Percentiles rank a stretch among this genome's conserved stretches.
Conservation (phyloP, 495 filamentous ascomycete species). For the Acidiella bohemica region DNA sequence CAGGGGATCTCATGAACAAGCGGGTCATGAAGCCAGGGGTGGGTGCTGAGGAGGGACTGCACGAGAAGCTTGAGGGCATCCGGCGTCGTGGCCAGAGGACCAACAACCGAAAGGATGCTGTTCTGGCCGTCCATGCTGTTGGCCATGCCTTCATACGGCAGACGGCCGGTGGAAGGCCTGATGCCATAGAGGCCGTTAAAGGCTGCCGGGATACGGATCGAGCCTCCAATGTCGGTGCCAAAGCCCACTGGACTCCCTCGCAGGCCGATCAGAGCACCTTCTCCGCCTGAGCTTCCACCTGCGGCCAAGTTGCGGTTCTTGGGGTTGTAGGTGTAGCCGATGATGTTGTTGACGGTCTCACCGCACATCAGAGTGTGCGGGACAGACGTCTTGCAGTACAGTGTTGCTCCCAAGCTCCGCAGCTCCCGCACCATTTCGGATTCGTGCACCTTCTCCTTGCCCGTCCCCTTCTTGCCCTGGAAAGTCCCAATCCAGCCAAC, state of each 20-base stretch:
- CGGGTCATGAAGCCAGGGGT: slow-evolving; percentile 56
- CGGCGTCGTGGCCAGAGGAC: slow-evolving; percentile 40
- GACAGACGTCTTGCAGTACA: slow-evolving; percentile 54
- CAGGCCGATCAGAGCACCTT: slow-evolving; percentile 29
- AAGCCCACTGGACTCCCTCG: slow-evolving; percentile 27
- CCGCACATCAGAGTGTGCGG: slow-evolving; percentile 46
- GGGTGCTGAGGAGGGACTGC: slow-evolving; percentile 38
- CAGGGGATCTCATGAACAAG: slow-evolving; percentile 48
- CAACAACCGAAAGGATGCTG: slow-evolving; percentile 43
- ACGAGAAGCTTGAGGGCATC: slow-evolving; percentile 40
- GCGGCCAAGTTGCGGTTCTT: slow-evolving; percentile 26
- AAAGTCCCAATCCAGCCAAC: slow-evolving; percentile 32
- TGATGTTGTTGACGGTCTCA: slow-evolving; percentile 43
- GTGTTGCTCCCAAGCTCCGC: slow-evolving; percentile 43
- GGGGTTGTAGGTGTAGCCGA: slow-evolving; percentile 29
- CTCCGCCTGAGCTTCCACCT: slow-evolving; percentile 28
- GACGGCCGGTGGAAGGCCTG: slow-evolving; percentile 31
- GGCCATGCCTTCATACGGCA: slow-evolving; percentile 40
- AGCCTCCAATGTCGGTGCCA: slow-evolving; percentile 35
- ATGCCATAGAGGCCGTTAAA: slow-evolving; percentile 37
- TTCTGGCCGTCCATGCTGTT: slow-evolving; percentile 48
- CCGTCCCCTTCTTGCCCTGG: slow-evolving; percentile 24
- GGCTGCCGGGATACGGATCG: slow-evolving; percentile 37
- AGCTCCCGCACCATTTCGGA: slow-evolving; percentile 34
- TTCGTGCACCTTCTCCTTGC: slow-evolving; percentile 26